Evolutionary conservation across 2,329 filamentous ascomycete species (phyloP).

Genomic region (Cadophora sp.): DNA sequence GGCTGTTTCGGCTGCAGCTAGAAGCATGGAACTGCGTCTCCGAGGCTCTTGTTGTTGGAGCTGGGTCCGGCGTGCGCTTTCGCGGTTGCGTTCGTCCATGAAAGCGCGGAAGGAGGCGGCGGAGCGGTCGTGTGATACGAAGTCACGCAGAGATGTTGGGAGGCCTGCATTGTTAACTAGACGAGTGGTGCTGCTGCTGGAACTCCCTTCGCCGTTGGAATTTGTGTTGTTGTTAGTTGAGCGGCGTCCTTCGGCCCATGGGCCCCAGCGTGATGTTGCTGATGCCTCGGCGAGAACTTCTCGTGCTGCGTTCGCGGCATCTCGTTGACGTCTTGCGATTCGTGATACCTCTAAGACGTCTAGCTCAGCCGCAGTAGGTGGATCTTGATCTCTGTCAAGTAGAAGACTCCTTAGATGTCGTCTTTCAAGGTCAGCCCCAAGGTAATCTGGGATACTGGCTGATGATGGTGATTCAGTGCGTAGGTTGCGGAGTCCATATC

Average conservation of each 20-base stretch:
- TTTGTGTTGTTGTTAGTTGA: conserved; percentile 16
- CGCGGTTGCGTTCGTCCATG: conserved; percentile 45
- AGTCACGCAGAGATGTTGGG: conserved; percentile 42
- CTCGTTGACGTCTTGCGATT: conserved; percentile 55
- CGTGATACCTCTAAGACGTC: conserved; percentile 63
- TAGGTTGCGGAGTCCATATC: conserved; percentile 39
- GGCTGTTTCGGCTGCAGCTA: conserved; percentile 37
- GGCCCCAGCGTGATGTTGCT: conserved; percentile 27
- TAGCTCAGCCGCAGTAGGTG: conserved; percentile 60
- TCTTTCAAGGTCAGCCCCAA: conserved; percentile 38
- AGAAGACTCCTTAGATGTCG: conserved; percentile 40
- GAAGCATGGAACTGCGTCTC: conserved; percentile 37
- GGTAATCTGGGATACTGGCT: conserved; percentile 41
- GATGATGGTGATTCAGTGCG: conserved; percentile 36
- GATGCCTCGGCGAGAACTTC: conserved; percentile 34
- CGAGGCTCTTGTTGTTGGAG: conserved; percentile 36
- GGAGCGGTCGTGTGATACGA: conserved; percentile 41
- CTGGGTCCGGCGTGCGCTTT: conserved; percentile 39
- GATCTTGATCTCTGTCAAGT: conserved; percentile 55
- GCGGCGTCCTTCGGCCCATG: conserved; percentile 29
- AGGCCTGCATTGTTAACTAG: conserved; percentile 36
- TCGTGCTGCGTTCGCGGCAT: conserved; percentile 34
- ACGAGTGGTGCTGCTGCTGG: conserved; percentile 27
- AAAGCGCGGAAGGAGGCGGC: conserved; percentile 43
- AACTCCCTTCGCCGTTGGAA: conserved; percentile 21